Evolutionary conservation across 2,329 filamentous ascomycete genomes (phyloP), one percentile per base, ranked within the genome.

Genomic region (Arachnopeziza araneosa): DNA sequence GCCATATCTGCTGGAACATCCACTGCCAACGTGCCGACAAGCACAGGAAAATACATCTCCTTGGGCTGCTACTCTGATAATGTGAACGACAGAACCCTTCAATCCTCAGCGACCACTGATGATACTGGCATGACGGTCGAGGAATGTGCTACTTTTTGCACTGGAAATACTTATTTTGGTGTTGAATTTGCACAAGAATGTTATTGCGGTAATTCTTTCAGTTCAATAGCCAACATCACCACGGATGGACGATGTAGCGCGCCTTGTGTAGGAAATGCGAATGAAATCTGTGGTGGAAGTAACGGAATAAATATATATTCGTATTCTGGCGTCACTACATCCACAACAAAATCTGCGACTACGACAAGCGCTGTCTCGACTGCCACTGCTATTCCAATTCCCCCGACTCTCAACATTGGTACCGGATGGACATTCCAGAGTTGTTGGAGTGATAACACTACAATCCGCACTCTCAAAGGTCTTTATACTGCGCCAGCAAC

Each of bases 51-150:
- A 9, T 54, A 22, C 21, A 30, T 24, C n/a, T 56, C 26, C 19
- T 21, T 78, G 22, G 75, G 74, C 52, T 82, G 79, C 70, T 58
- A 60, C 36, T 51, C 55, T 32, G 62, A 57, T 30, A 52, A 57
- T 56, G 54, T 54, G 8, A 49, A 22, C 7, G 30, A 49, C 10
- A 54, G 51, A 50, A 24, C 56, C 1, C 24, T 58, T 19, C 12
- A 19, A 14, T 14, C 12, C 17, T 44, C 36, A 19, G 36, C 55
- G 4, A 51, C 32, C 21, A 19, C 36, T 44, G 36, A 44, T 44
- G 36, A 44, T 19, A 14, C 36, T 44, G 36, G 36, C 4, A 57
- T 57, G 52, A 67, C 68, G 6, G 59, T 72, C 10, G 64, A 59
- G 32, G 55, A 58, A 24, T 66, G 64, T 23, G 59, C 54, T 1